Evolutionary conservation across 768 basidiomycete species (phyloP).

Genomic region (Macrolepiota dolichaula): DNA sequence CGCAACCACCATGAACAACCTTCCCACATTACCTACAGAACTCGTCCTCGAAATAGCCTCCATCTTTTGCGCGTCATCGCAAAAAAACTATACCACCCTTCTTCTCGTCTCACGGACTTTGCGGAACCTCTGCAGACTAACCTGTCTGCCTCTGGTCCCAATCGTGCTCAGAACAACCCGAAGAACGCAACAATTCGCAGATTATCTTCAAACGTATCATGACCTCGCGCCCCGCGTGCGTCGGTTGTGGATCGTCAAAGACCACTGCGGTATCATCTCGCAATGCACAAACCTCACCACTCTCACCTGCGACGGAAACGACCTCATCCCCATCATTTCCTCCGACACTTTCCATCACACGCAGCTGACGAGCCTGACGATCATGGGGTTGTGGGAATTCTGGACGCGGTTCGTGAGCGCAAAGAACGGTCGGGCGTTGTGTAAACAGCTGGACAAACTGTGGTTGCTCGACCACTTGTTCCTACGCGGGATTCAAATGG

Average conservation of each 20-base stretch:
- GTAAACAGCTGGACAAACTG: neutral
- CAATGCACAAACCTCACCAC: neutral
- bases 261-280: neutral
- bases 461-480: constrained; percentile 7
- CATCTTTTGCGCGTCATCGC: neutral
- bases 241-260: constrained; percentile 3
- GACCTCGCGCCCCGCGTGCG: neutral
- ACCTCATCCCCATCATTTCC: neutral
- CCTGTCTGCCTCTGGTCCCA: neutral
- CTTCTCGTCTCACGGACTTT: neutral
- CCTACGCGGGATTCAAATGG: neutral
- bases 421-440: neutral
- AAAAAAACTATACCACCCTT: neutral
- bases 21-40: constrained; percentile 1
- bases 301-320: constrained; percentile 6
- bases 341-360: neutral
- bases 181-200: neutral
- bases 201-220: neutral
- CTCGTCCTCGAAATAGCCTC: constrained; percentile 1
- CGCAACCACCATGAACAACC: neutral
- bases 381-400: constrained; percentile 9
- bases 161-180: neutral
- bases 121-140: neutral
- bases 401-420: neutral
- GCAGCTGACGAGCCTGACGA: neutral